phyloP scores from a whole-genome alignment of 306 rosid genomes.

The Hippophae tibetana region DNA sequence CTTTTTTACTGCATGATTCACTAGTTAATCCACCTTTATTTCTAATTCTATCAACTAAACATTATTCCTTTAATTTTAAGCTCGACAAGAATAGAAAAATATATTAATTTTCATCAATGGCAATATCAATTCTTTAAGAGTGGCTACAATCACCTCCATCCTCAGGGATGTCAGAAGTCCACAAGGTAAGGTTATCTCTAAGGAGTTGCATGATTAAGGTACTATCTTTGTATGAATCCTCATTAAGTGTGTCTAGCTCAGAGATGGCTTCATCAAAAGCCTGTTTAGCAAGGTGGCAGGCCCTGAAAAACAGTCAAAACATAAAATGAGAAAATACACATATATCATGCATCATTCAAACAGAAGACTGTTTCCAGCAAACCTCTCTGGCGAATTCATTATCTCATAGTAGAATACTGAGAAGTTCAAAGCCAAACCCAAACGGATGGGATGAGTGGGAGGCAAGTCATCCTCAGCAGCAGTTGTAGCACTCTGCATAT shows the following conservation, averaged over 20 bases:
- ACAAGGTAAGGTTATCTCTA: constrained; percentile 64
- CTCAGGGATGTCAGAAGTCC: constrained; percentile 59
- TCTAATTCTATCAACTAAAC: no score
- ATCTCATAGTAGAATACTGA: constrained; percentile 74
- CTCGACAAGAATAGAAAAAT: no score
- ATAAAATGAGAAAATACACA: neutral
- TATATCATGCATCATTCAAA: neutral
- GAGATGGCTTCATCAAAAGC: constrained; percentile 41
- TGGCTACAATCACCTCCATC: constrained; percentile 34
- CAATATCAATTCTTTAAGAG: no score
- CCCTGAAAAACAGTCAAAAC: constrained; percentile 19
- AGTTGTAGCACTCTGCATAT: constrained; percentile 24
- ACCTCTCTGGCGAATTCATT: constrained; percentile 66
- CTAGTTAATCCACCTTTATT: no score
- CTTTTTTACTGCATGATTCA: no score
- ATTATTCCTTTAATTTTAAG: no score
- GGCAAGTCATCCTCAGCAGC: constrained; percentile 37
- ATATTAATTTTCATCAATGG: no score
- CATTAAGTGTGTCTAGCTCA: constrained; percentile 32
- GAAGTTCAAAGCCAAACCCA: constrained; percentile 60
- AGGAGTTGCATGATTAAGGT: constrained; percentile 67
- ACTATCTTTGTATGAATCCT: constrained; percentile 65
- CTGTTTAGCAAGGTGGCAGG: constrained; percentile 34
- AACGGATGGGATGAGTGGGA: constrained; percentile 53
- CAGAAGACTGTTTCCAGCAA: neutral